Conservation (phyloP, 106 monocot genomes). For the Cymbidium sinense region DNA sequence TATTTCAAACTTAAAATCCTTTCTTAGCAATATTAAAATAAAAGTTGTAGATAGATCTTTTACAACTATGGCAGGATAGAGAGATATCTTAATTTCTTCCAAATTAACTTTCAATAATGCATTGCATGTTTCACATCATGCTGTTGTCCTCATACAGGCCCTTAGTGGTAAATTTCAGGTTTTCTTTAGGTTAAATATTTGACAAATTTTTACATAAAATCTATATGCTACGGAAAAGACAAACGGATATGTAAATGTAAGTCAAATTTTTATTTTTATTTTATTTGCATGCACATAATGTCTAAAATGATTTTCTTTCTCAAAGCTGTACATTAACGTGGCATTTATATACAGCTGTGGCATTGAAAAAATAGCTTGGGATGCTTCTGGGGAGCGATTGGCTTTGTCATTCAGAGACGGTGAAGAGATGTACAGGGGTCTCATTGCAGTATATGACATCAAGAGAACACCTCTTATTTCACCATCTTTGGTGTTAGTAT, state of each 20-base stretch:
- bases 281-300: neutral
- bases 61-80: no score
- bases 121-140: no score
- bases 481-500: constrained; percentile 79
- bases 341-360: constrained; percentile 40
- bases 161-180: neutral
- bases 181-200: neutral
- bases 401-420: constrained; percentile 80
- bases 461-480: constrained; percentile 69
- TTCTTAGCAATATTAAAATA: no score
- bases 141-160: neutral
- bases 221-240: neutral
- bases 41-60: no score
- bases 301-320: neutral
- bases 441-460: constrained; percentile 86
- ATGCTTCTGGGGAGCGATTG: constrained; percentile 80
- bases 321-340: neutral
- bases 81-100: no score
- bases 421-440: constrained; percentile 66
- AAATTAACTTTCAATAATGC: no score
- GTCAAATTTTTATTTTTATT: neutral
- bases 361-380: constrained; percentile 88
- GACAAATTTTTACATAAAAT: neutral
- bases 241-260: neutral
- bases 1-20: no score